These are phyloP conservation scores for Gamarada debralockiae DNA, from an alignment of 495 filamentous ascomycete genomes.

Conservation along the genomic window DNA sequence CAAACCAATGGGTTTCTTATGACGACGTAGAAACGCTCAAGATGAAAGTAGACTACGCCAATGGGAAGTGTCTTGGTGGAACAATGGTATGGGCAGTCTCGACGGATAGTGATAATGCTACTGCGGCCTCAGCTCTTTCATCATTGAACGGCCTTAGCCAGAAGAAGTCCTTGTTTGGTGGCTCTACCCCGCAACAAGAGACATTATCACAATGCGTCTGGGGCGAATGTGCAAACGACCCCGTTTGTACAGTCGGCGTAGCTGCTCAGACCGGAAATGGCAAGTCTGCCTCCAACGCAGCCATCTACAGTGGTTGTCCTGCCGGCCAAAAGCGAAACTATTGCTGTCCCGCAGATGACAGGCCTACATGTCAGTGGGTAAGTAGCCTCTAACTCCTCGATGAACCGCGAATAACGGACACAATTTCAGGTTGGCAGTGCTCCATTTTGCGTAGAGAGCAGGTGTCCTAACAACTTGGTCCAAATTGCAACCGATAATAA, in stretches of 20 bases:
- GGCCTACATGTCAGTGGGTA: neutral
- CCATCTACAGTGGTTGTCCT: conserved; percentile 1
- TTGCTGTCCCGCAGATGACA: neutral
- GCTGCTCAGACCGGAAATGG: neutral
- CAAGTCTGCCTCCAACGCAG: neutral
- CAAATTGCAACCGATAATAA: neutral
- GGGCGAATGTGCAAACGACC: neutral
- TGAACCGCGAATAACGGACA: neutral
- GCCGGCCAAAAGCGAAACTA: neutral
- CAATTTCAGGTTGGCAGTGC: neutral
- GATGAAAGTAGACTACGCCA: conserved; percentile 38
- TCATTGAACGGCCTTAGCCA: neutral
- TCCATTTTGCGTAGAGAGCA: neutral
- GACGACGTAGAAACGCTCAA: conserved; percentile 40
- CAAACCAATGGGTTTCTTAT: conserved; percentile 42
- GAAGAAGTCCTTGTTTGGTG: neutral
- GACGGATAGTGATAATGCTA: conserved; percentile 16
- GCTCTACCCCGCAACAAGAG: neutral
- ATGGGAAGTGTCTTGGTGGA: conserved; percentile 35
- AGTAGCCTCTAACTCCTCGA: neutral
- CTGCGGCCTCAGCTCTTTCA: neutral
- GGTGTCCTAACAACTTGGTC: neutral
- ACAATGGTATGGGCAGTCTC: conserved; percentile 42
- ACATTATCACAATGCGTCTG: neutral
- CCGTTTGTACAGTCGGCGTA: neutral